Evolutionary conservation across 495 filamentous ascomycete species (phyloP).

Genomic region (Penicillium chermesinum): DNA sequence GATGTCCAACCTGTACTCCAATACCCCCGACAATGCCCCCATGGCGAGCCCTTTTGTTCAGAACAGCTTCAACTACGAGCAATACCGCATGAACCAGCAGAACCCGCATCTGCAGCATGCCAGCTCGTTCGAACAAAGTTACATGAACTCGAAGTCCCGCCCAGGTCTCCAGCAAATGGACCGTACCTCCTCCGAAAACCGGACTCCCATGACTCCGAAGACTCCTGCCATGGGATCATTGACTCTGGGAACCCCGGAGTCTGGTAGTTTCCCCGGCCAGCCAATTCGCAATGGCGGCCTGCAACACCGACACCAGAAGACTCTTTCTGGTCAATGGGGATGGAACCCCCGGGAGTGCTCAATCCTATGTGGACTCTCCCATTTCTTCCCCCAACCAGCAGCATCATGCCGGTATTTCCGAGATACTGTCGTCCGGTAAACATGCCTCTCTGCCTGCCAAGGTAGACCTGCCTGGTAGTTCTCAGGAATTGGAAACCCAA

Average conservation of each 20-base stretch:
- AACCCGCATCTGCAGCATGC: slow-evolving; percentile 46
- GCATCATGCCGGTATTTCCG: slow-evolving; percentile 61
- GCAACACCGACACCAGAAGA: slow-evolving; percentile 71
- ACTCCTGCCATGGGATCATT: slow-evolving; percentile 56
- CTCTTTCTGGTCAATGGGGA: slow-evolving; percentile 78
- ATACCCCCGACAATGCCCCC: slow-evolving; percentile 80
- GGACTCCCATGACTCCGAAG: slow-evolving; percentile 78
- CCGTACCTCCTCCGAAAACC: slow-evolving; percentile 61
- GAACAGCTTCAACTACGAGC: slow-evolving; percentile 62
- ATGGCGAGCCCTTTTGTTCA: slow-evolving; percentile 83
- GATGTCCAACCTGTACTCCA: slow-evolving; percentile 71
- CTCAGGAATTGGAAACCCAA: slow-evolving; percentile 62
- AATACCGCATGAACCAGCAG: slow-evolving; percentile 60
- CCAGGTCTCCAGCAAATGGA: slow-evolving; percentile 60
- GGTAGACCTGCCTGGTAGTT: slow-evolving; percentile 51
- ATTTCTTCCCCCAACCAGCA: slow-evolving; percentile 63
- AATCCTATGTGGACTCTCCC: slow-evolving; percentile 76
- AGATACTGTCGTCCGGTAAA: slow-evolving; percentile 63
- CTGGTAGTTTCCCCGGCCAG: slow-evolving; percentile 65
- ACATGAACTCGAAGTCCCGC: slow-evolving; percentile 47
- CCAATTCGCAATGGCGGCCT: slow-evolving; percentile 59
- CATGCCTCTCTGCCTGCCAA: slow-evolving; percentile 67
- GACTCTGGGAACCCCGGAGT: slow-evolving; percentile 58
- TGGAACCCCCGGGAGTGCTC: slow-evolving; percentile 68
- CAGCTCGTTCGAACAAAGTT: slow-evolving; percentile 51